Evolutionary conservation across 352 stramenopile genomes (phyloP), one percentile per base, ranked within the genome.

Genomic region (Blastocystis sp.): DNA sequence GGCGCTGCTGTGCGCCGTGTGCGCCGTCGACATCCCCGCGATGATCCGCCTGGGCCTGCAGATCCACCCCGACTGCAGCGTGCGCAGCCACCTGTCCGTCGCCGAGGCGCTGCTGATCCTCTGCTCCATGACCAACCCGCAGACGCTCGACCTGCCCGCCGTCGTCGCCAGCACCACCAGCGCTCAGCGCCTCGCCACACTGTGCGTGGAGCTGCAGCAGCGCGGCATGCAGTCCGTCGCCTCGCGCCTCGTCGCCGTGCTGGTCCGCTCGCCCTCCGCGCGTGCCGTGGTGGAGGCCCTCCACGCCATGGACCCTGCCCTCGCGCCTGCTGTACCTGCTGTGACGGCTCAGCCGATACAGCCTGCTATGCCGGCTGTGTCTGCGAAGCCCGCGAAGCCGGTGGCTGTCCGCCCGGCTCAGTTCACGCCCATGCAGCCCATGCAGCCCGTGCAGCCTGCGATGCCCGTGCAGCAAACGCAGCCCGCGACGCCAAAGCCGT

Each of bases 11-110:
- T 87, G 78, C 42, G 42, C 89, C 59, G 45, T 90, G 4, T 90
- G 89, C 76, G 89, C 89, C 62, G 69, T 90, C 9, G 71, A 90
- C 62, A 38, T 87, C 70, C 34, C 59, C 76, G 59, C 52, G 87
- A 2, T 90, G 69, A 68, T 90, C 69, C 89, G 69, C 89, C 62
- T 90, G 79, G 43, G 89, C 65, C 63, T 81, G 34, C 11, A n/a
- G 17, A 9, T 9, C 14, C 4, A 21, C 38, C 10, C 7, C 14
- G 65, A 76, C n/a, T 19, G 38, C 43, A 11, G 65, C 43, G 65
- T 76, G 65, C 34, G 65, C 34, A 7, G 24, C 24, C 65, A 76
- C 34, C 38, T 76, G 14, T 76, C 65, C 10, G 65, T 76, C 24
- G 52, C 52, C 24, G 65, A 76, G 38, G 65, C 38, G 43, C 43